These are phyloP conservation scores for Lyophyllum atratum DNA, from an alignment of 768 basidiomycete species.

Conservation along the genomic window DNA sequence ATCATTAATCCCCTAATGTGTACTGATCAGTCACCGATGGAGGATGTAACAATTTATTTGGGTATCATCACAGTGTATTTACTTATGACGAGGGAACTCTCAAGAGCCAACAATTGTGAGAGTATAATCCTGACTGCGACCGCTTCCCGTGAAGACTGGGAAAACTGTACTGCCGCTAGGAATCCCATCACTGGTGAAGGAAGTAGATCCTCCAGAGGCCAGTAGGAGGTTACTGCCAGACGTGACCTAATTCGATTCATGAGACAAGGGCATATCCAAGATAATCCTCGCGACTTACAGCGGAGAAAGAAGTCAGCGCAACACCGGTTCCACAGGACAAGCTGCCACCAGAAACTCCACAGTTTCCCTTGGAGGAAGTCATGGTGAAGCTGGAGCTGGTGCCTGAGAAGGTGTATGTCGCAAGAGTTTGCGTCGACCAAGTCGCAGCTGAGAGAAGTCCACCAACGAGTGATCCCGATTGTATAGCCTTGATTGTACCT, in stretches of 20 bases:
- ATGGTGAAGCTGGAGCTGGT: constrained; percentile 54
- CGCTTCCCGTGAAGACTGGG: constrained; percentile 38
- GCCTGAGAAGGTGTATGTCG: constrained; percentile 54
- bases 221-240: constrained; percentile 51
- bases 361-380: constrained; percentile 59
- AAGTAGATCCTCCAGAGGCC: constrained; percentile 49
- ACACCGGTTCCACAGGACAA: constrained; percentile 57
- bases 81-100: neutral
- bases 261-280: constrained; percentile 1
- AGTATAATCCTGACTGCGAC: constrained; percentile 35
- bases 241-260: constrained; percentile 34
- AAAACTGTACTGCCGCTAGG: constrained; percentile 53
- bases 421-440: constrained; percentile 63
- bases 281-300: constrained; percentile 37
- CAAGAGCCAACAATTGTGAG: constrained; percentile 39
- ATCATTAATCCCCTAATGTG: too few species aligned
- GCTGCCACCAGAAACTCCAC: constrained; percentile 46
- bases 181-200: constrained; percentile 49
- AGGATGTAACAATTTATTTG: neutral
- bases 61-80: neutral
- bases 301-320: constrained; percentile 47
- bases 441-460: constrained; percentile 58
- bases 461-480: constrained; percentile 39
- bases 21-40: neutral
- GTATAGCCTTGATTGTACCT: constrained; percentile 46